Evolutionary conservation across 176 grass and related monocot genomes (phyloP), one percentile per base, ranked within the genome.

Genomic region (Oryza longistaminata): DNA sequence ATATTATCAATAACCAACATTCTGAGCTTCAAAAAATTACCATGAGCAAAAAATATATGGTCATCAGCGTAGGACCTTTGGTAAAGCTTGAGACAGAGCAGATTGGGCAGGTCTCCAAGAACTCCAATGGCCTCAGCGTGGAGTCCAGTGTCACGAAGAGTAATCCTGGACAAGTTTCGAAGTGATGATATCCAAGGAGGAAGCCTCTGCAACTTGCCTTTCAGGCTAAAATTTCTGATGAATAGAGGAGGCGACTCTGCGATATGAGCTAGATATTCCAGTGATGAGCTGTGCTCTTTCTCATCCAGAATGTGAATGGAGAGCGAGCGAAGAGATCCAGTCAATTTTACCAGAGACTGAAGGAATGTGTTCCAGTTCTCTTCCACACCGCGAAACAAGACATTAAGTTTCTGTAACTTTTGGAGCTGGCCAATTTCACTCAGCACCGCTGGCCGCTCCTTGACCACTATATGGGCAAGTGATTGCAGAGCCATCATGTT

Each of bases 1-100:
- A 73, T 37, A 64, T 82, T 31, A 45, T 82, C 69, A 44, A 82
- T 45, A 19, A 82, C 53, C 17, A 82, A 5, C 52, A 79, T 79
- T 14, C 15, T 73, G 37, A 82, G 52, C 44, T 64, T 72, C 22
- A 55, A 10, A 61, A 73, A 73, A 73, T 73, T 82, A 46, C 80
- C 80, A 0, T 3, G 1, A 39, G 35, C 37, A 15, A 82, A 73
- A 10, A 64, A 1, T 45, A 73, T 64, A 24, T 4, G 16, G 16
- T 44, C 80, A 55, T 55, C 52, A 55, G 16, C 52, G 3, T 55
- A 55, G 52, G 52, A 16, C 17, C 1, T 55, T 55, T 7, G 16
- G 52, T 55, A 55, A 21, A 55, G 52, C 52, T 55, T 55, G 5
- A 55, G 52, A 6, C 52, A 55, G 5, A 55, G 52, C 15, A 55